Evolutionary conservation across 805 yeast species (phyloP), one percentile per base, ranked within the genome.

Genomic region (Metschnikowia matae): DNA sequence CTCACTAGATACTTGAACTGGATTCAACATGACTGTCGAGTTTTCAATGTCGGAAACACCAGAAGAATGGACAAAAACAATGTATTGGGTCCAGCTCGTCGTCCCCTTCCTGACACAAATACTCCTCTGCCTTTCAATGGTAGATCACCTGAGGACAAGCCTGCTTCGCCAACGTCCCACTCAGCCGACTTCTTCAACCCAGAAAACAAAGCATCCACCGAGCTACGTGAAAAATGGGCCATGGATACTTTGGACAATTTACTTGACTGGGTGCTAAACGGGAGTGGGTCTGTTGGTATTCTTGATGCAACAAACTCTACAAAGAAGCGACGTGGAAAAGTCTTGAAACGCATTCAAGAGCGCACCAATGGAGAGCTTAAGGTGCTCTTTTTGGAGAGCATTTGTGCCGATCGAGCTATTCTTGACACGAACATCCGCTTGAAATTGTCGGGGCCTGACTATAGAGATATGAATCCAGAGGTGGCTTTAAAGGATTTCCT

Each of bases 41-140:
- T 92, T 8, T 92, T 94, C 73, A 92, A 92, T 62, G 99, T 94
- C 31, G 99, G 99, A 0, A 88, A 94, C 61, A 92, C 97, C 0
- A 79, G 99, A 60, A 77, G 98, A 61, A 81, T 82, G 55, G 90
- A 87, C 23, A 57, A 54, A 49, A 37, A 53, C 14, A 73, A 77
- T 50, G 75, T 79, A 8, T 52, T 56, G n/a, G 94, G 94, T 0
- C 94, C 94, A 0, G 86, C 88, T 29, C 73, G 68, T 29, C 75
- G 77, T 6, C 95, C 95, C 2, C 60, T 73, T 43, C 77, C 78
- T 1, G 78, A 73, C 51, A 64, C 62, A 14, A 62, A 65, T 50
- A 71, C 76, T 1, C 77, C 77, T 44, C 66, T 36, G 63, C 68
- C 49, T 34, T 56, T 54, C 26, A 40, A 47, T 10, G 55, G 61